Evolutionary conservation across 1,284 basidiomycete genomes (phyloP).

Genomic region (Malassezia vespertilionis): DNA sequence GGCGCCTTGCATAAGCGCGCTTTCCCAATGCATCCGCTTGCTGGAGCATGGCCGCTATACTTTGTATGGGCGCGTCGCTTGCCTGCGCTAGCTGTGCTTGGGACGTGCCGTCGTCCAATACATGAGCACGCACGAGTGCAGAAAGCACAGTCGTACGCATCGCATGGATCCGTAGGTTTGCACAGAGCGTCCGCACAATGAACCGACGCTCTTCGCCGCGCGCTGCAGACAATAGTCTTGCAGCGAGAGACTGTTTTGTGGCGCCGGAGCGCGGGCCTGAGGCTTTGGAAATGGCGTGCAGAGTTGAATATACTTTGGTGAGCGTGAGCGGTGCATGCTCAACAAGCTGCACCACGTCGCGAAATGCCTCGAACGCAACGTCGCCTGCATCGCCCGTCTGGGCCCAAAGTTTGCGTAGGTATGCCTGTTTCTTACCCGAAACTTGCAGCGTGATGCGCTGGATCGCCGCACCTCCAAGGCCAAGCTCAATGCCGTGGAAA

Average conservation of each 20-base stretch:
- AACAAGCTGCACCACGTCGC: constrained; percentile 37
- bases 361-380: constrained; percentile 41
- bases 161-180: constrained; percentile 69
- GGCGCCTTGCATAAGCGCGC: constrained; percentile 61
- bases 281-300: constrained; percentile 51
- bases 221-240: constrained; percentile 69
- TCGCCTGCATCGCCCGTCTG: constrained; percentile 43
- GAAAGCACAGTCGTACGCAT: constrained; percentile 72
- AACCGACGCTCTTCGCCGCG: constrained; percentile 77
- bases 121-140: constrained; percentile 69
- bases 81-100: constrained; percentile 25
- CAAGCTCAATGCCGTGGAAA: constrained; percentile 49
- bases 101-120: constrained; percentile 50
- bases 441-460: constrained; percentile 70
- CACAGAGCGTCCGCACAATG: constrained; percentile 66
- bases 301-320: constrained; percentile 27
- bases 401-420: constrained; percentile 56
- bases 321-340: constrained; percentile 36
- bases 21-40: constrained; percentile 38
- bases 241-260: constrained; percentile 66
- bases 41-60: constrained; percentile 28
- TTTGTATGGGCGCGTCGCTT: constrained; percentile 27
- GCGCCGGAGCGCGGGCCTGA: constrained; percentile 66
- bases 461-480: constrained; percentile 56
- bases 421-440: constrained; percentile 61